phyloP scores from a whole-genome alignment of 2,329 filamentous ascomycete genomes.

The Fonsecaea multimorphosa region DNA sequence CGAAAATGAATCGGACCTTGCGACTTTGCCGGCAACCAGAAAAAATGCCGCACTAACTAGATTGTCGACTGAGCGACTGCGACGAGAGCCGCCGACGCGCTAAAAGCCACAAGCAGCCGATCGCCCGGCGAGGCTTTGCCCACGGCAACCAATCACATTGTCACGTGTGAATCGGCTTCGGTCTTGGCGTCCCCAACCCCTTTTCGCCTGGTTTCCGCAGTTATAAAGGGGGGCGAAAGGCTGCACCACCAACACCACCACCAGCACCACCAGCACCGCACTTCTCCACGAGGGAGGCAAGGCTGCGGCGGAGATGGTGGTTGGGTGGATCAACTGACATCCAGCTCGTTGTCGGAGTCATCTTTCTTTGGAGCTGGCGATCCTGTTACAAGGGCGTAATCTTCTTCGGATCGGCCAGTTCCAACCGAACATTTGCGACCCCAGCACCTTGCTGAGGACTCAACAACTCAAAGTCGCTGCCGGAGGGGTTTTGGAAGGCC shows the following conservation, averaged over 20 bases:
- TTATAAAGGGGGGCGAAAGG: neutral
- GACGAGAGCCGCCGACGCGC: neutral
- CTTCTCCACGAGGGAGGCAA: constrained; percentile 2
- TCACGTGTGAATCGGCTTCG: constrained; percentile 6
- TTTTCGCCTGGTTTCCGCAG: neutral
- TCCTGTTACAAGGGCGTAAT: neutral
- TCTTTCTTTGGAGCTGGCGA: too few relatives aligned
- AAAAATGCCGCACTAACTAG: constrained; percentile 21
- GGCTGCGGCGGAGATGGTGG: neutral
- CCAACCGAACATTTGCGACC: neutral
- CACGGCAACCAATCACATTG: constrained; percentile 11
- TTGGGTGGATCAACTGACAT: too few relatives aligned
- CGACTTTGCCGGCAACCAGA: constrained; percentile 8
- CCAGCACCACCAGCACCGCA: too few relatives aligned
- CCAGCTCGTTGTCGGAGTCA: too few relatives aligned
- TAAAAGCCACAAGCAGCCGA: neutral
- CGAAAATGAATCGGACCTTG: constrained; percentile 23
- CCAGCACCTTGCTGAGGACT: neutral
- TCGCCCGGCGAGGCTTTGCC: constrained; percentile 5
- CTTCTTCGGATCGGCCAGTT: neutral
- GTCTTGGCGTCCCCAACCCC: neutral
- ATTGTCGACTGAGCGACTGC: too few relatives aligned
- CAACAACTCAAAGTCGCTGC: neutral
- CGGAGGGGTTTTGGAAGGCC: too few relatives aligned
- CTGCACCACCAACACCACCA: too few relatives aligned